These are phyloP conservation scores for Spatholobus suberectus DNA, from an alignment of 306 rosid genomes.

Conservation along the genomic window DNA sequence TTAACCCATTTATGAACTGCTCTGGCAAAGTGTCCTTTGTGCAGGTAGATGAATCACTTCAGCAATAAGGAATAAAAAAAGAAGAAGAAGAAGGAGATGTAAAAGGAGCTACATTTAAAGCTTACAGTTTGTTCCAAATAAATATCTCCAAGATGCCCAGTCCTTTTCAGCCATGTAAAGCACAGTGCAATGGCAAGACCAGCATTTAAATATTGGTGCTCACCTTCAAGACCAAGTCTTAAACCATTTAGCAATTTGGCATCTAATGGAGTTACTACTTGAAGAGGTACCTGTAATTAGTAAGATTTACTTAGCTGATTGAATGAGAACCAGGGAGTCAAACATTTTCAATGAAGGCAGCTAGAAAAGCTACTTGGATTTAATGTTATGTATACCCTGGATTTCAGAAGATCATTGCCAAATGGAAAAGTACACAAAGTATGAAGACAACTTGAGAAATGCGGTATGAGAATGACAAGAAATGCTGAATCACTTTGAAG, in stretches of 20 bases:
- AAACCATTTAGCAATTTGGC: constrained; percentile 67
- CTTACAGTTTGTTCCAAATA: constrained; percentile 67
- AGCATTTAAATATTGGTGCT: constrained; percentile 94
- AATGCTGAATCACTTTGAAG: background rate
- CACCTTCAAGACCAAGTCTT: constrained; percentile 97
- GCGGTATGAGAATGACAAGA: background rate
- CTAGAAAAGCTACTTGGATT: constrained; percentile 33
- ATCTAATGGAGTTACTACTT: constrained; percentile 66
- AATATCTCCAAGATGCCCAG: constrained; percentile 66
- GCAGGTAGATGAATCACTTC: constrained; percentile 39
- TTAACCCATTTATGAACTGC: constrained; percentile 82
- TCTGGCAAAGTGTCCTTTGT: constrained; percentile 76
- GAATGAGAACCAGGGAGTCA: constrained; percentile 10
- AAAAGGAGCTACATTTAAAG: constrained; percentile 37
- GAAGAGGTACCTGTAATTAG: constrained; percentile 75
- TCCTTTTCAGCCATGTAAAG: constrained; percentile 89
- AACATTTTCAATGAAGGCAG: constrained; percentile 11
- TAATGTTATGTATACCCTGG: background rate
- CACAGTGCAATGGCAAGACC: constrained; percentile 88
- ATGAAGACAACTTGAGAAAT: constrained; percentile 21
- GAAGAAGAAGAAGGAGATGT: background rate
- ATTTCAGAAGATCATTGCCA: constrained; percentile 15
- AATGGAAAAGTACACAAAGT: background rate
- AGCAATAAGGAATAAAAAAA: background rate
- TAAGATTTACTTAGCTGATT: constrained; percentile 42